Percentiles rank a stretch among this genome's conserved stretches.
Evolutionary conservation across 768 basidiomycete genomes (phyloP).

Genomic region (Rhodotorula sphaerocarpa): DNA sequence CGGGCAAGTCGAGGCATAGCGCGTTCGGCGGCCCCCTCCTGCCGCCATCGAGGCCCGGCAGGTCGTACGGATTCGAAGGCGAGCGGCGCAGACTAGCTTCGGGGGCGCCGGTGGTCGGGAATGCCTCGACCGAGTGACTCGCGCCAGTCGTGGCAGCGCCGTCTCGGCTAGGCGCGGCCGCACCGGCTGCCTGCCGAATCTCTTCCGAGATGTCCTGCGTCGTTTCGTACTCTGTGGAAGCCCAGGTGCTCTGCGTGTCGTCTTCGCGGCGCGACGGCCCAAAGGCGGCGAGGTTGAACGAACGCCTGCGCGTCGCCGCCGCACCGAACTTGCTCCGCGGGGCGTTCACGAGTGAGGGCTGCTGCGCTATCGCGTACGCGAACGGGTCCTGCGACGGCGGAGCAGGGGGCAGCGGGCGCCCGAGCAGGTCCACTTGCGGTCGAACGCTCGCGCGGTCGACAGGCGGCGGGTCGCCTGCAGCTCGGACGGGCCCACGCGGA

Average conservation of each 20-base stretch:
- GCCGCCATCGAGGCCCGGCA: too few species aligned
- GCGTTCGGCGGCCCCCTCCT: too few species aligned
- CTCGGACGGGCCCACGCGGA: background rate
- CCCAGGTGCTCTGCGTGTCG: background rate
- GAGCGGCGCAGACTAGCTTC: too few species aligned
- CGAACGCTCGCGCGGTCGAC: background rate
- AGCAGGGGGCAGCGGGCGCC: background rate
- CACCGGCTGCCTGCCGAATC: too few species aligned
- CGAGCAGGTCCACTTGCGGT: slow-evolving; percentile 3
- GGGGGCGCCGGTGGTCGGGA: too few species aligned
- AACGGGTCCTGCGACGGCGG: background rate
- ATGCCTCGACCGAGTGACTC: too few species aligned
- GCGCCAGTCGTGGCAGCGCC: too few species aligned
- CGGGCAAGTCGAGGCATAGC: background rate
- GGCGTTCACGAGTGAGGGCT: background rate
- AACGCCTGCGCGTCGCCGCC: background rate
- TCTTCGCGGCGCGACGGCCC: background rate
- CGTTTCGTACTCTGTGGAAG: too few species aligned
- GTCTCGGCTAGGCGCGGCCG: too few species aligned
- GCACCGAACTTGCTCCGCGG: background rate
- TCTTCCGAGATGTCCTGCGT: background rate
- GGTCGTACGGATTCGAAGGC: too few species aligned
- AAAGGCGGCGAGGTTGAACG: background rate
- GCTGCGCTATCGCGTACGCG: background rate
- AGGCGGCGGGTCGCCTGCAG: background rate